These are phyloP conservation scores for Rhynchospora tenuis DNA, from an alignment of 176 grass and related monocot genomes.

Conservation along the genomic window DNA sequence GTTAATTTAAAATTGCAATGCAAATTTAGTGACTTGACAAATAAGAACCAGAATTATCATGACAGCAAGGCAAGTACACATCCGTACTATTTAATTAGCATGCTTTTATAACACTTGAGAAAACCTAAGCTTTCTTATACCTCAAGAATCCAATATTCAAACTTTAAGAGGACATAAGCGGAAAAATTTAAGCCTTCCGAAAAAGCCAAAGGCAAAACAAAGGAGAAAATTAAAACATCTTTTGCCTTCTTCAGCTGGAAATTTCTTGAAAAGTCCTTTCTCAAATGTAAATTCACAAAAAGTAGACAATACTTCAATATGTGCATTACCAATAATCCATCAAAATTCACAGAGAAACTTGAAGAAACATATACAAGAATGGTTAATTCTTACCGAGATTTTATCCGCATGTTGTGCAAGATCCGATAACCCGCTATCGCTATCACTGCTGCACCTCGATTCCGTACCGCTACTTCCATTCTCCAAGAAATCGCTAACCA, in stretches of 20 bases:
- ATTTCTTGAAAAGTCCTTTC: neutral
- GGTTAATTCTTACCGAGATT: constrained; percentile 35
- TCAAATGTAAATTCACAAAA: constrained; percentile 1
- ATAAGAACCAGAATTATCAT: neutral
- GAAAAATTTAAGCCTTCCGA: neutral
- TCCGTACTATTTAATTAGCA: neutral
- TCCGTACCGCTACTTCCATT: constrained; percentile 50
- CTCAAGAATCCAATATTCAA: neutral
- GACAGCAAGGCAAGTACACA: neutral
- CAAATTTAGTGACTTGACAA: neutral
- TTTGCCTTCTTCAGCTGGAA: neutral
- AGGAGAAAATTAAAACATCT: neutral
- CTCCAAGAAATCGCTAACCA: constrained; percentile 89
- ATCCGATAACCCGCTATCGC: constrained; percentile 59
- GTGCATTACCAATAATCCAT: neutral
- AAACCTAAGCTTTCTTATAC: neutral
- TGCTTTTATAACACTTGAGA: neutral
- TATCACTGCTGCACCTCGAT: constrained; percentile 71
- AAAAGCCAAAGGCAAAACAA: neutral
- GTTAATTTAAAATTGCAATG: neutral
- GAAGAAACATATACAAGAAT: neutral
- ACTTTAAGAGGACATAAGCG: neutral
- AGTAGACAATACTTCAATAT: neutral
- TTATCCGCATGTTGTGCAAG: constrained; percentile 72
- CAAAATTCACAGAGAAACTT: neutral